Conservation (phyloP, 192 early-diverging fungal species). For the Globomyces pollinis-pini region DNA sequence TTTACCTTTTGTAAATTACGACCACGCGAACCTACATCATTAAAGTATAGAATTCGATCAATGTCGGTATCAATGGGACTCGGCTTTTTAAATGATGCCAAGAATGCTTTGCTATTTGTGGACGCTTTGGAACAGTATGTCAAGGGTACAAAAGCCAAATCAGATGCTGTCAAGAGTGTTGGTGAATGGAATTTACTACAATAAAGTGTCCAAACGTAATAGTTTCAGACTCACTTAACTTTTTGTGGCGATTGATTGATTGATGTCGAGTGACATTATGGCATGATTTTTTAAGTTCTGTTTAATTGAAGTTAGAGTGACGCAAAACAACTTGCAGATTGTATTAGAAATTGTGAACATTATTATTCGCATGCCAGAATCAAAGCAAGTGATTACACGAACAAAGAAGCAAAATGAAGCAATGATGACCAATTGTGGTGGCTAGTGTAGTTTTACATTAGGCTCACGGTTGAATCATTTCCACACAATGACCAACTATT, state of each 20-base stretch:
- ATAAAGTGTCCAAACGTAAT: background rate
- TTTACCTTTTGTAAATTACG: constrained; percentile 30
- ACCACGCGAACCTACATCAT: constrained; percentile 22
- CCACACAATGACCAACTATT: no score
- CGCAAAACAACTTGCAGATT: background rate
- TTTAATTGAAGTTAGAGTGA: background rate
- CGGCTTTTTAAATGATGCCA: constrained; percentile 46
- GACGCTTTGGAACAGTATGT: constrained; percentile 42
- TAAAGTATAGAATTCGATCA: constrained; percentile 36
- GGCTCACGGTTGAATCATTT: no score
- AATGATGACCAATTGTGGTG: background rate
- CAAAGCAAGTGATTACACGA: background rate
- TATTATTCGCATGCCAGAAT: background rate
- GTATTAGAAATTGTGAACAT: background rate
- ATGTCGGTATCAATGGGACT: constrained; percentile 44
- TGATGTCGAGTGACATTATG: background rate
- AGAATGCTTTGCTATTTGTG: constrained; percentile 36
- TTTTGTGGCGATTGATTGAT: background rate
- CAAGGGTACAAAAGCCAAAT: constrained; percentile 19
- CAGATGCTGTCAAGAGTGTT: constrained; percentile 29
- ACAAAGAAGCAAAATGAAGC: background rate
- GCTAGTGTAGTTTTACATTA: background rate
- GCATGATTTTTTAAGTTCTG: background rate
- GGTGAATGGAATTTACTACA: constrained; percentile 20
- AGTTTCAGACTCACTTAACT: background rate